These are phyloP conservation scores for Ganoderma boninense DNA, from an alignment of 1,284 basidiomycete genomes.

Conservation along the genomic window DNA sequence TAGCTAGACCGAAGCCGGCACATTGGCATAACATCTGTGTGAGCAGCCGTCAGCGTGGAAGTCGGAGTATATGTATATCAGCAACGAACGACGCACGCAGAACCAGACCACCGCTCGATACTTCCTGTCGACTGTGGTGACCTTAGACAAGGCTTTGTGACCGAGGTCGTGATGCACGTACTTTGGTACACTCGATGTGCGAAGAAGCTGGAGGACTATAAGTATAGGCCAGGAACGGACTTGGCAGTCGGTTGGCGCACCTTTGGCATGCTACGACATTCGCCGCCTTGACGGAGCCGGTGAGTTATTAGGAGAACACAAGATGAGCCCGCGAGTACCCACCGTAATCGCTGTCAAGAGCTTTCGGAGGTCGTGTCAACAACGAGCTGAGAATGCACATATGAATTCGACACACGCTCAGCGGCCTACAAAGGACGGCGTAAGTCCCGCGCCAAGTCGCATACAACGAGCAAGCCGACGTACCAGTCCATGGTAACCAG, in stretches of 20 bases:
- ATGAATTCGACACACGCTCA: not conserved
- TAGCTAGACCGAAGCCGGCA: too few relatives aligned
- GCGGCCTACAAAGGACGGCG: not conserved
- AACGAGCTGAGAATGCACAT: not conserved
- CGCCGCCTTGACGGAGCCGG: not conserved
- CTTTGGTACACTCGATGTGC: not conserved
- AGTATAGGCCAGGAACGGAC: not conserved
- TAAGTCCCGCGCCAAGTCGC: not conserved
- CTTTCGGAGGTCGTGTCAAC: not conserved
- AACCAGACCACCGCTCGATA: too few relatives aligned
- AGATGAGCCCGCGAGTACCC: not conserved
- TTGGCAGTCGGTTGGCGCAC: not conserved
- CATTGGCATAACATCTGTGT: not conserved
- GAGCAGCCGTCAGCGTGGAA: too few relatives aligned
- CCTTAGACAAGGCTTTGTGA: too few relatives aligned
- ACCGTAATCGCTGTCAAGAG: not conserved
- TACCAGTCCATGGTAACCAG: constrained; percentile 36
- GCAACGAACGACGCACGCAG: too few relatives aligned
- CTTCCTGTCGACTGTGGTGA: not conserved
- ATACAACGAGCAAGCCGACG: not conserved
- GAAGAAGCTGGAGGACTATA: not conserved
- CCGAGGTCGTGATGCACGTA: not conserved
- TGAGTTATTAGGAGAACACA: not conserved
- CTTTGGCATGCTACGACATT: not conserved
- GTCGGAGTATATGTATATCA: too few relatives aligned